A percentile compares a stretch with the other conserved stretches of the same genome.
phyloP scores from a whole-genome alignment of 805 yeast species.

The Diddensiella caesifluorescens region DNA sequence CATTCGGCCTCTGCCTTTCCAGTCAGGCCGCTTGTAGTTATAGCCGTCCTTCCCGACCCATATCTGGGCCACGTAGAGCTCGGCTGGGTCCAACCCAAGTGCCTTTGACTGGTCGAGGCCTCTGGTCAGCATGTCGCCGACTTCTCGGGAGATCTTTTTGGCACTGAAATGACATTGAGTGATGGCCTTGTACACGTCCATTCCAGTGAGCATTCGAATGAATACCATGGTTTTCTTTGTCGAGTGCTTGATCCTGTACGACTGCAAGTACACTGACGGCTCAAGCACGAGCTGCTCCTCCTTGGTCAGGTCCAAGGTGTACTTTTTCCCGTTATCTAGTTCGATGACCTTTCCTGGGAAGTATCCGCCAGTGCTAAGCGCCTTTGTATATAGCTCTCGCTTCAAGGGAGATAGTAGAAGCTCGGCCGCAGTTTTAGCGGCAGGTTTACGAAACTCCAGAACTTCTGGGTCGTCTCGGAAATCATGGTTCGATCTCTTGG shows the following conservation, averaged over 20 bases:
- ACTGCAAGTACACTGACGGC: constrained; percentile 78
- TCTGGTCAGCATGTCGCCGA: constrained; percentile 65
- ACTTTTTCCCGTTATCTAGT: constrained; percentile 41
- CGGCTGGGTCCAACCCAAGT: constrained; percentile 53
- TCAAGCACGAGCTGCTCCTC: constrained; percentile 75
- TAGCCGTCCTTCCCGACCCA: constrained; percentile 92
- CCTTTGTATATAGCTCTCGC: constrained; percentile 50
- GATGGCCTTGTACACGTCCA: constrained; percentile 71
- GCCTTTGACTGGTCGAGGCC: constrained; percentile 66
- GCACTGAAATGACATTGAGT: constrained; percentile 87
- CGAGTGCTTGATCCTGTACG: constrained; percentile 80
- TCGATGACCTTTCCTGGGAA: constrained; percentile 53
- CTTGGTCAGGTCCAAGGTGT: constrained; percentile 51
- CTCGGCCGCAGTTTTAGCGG: constrained; percentile 51
- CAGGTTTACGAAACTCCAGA: constrained; percentile 49
- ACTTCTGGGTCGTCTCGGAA: constrained; percentile 20
- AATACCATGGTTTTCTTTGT: constrained; percentile 82
- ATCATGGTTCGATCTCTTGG: constrained; percentile 13
- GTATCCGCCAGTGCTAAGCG: constrained; percentile 60
- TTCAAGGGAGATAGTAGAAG: constrained; percentile 65
- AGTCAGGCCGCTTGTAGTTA: constrained; percentile 65
- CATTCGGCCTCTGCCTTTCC: constrained; percentile 84
- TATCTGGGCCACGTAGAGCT: constrained; percentile 66
- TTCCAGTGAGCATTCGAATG: constrained; percentile 66
- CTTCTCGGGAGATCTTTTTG: constrained; percentile 72